Evolutionary conservation across 441 rosid genomes (phyloP).

Genomic region (Erodium texanum): DNA sequence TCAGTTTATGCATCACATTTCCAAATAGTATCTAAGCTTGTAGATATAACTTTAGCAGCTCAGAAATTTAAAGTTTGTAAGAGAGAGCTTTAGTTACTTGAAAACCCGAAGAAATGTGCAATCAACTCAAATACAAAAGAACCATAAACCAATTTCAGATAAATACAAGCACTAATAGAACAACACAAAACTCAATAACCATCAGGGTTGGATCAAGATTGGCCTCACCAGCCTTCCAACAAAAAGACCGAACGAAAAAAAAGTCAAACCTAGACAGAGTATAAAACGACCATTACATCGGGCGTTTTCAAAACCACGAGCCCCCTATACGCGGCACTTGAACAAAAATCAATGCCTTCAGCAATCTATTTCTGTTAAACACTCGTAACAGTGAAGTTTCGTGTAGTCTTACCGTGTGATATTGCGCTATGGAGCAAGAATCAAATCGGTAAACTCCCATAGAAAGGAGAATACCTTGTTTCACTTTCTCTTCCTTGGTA

Average conservation of each 20-base stretch:
- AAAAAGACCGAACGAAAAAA: neutral
- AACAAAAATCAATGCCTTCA: neutral
- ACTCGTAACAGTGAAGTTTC: neutral
- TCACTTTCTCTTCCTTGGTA: neutral
- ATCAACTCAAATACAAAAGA: neutral
- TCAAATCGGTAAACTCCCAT: neutral
- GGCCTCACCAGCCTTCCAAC: neutral
- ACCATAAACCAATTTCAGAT: neutral
- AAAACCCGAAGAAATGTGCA: neutral
- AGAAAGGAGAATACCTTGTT: neutral
- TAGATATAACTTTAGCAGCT: too few relatives aligned
- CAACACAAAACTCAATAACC: neutral
- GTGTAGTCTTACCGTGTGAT: neutral
- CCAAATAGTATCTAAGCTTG: too few relatives aligned
- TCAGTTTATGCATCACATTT: too few relatives aligned
- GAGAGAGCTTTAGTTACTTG: neutral
- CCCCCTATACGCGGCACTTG: neutral
- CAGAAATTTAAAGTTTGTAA: too few relatives aligned
- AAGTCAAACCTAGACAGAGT: neutral
- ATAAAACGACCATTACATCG: neutral
- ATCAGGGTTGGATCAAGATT: too few relatives aligned
- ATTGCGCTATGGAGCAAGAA: neutral
- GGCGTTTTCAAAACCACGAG: neutral
- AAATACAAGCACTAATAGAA: neutral
- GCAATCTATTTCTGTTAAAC: neutral